Evolutionary conservation across 768 basidiomycete genomes (phyloP), one percentile per base, ranked within the genome.

Genomic region (Leucogyrophana mollusca): DNA sequence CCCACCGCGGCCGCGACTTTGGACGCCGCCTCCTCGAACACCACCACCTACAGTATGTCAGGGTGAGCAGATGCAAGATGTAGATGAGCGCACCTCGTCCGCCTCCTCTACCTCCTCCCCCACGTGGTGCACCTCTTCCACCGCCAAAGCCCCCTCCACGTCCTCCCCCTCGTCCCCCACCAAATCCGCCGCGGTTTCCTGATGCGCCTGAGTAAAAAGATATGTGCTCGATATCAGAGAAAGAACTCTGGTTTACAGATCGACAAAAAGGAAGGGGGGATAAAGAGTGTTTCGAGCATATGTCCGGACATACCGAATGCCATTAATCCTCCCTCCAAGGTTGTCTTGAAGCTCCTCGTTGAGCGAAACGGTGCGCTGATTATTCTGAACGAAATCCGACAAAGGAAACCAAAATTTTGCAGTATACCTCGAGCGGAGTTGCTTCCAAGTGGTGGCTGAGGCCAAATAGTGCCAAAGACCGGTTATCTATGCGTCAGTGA

Each of bases 171-270:
- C 65, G 60, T 51, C 72, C 69, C 40, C 76, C 72, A 40, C 79
- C 74, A 67, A 83, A 85, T 55, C 83, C 84, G 25, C 89, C 89
- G 51, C 90, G 83, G 58, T 84, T 83, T 50, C 90, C 90, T 66
- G 86, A 76, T 72, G 59, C 72, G 56, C 80, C 81, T 79, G 39
- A 9, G 34, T 24, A 14, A 44, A 37, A 37, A n/a, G 20, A 37
- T 37, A 37, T 10, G 23, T 32, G 13, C 21, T 3, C 39, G 8
- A 14, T 11, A 32, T 36, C 13, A 45, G 35, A 10, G 11, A 39
- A 24, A 25, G 25, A 38, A 16, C 27, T 30, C 13, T 30, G 27
- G 7, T 30, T 7, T 30, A 27, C 20, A 13, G 9, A 14, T 34
- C 14, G 8, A 16, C 1, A 37, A 3, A 9, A 11, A 1, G 21